A percentile compares a stretch with the other conserved stretches of the same genome.
These are phyloP conservation scores for Leptodontidium sp. DNA, from an alignment of 2,329 filamentous ascomycete species.

Conservation along the genomic window DNA sequence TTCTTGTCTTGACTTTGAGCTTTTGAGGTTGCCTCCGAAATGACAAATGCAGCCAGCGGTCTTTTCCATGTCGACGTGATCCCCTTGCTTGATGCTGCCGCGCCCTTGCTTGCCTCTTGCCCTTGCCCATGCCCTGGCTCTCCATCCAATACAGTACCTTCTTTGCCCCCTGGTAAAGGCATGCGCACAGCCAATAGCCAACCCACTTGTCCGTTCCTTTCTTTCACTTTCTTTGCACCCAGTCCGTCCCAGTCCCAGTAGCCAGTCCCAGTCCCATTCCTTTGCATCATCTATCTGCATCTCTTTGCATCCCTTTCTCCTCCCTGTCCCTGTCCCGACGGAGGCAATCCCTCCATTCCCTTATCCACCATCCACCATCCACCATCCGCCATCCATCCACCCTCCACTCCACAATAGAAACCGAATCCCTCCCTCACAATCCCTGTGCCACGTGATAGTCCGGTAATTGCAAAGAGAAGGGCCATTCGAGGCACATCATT, in stretches of 20 bases:
- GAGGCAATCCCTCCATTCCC: neutral
- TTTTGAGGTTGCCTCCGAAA: neutral
- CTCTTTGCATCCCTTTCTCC: too few relatives aligned
- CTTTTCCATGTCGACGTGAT: neutral
- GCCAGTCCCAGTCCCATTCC: too few relatives aligned
- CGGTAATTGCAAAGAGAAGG: neutral
- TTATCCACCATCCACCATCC: neutral
- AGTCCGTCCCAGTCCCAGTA: too few relatives aligned
- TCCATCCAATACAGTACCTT: too few relatives aligned
- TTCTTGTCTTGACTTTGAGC: neutral
- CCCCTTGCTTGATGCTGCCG: neutral
- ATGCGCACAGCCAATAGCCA: too few relatives aligned
- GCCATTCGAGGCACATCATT: neutral
- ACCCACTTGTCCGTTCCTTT: too few relatives aligned
- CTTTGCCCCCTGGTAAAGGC: too few relatives aligned
- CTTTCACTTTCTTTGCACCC: too few relatives aligned
- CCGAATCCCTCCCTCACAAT: neutral
- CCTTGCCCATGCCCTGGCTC: neutral
- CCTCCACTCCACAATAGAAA: neutral
- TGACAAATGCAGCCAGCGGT: neutral
- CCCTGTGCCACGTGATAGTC: neutral
- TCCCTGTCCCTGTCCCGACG: too few relatives aligned
- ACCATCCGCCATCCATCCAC: neutral
- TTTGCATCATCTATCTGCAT: too few relatives aligned
- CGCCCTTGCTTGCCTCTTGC: neutral